phyloP scores from a whole-genome alignment of 2,329 filamentous ascomycete genomes.

The Mariannaea sp. region DNA sequence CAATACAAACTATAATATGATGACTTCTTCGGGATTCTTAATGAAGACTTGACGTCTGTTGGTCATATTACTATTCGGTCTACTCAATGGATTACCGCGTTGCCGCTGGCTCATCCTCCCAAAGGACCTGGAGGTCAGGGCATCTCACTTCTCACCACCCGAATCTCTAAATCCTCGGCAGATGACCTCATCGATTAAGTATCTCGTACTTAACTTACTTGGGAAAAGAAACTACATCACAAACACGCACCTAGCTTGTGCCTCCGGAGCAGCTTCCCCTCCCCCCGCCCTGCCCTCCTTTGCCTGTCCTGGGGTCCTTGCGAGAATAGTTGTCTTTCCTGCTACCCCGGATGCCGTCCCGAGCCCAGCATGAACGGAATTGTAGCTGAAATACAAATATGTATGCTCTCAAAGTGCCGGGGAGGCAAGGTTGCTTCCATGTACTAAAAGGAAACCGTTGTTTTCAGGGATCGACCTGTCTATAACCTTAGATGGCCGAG shows the following conservation, averaged over 20 bases:
- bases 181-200: constrained; percentile 23
- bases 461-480: constrained; percentile 13
- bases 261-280: background rate
- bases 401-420: no score
- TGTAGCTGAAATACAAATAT: no score
- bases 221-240: background rate
- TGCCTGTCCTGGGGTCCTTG: no score
- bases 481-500: background rate
- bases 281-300: no score
- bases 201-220: constrained; percentile 1
- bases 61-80: background rate
- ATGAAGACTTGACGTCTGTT: background rate
- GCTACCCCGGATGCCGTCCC: no score
- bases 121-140: constrained; percentile 8
- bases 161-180: background rate
- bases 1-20: background rate
- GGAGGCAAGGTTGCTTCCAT: no score
- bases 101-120: background rate
- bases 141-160: constrained; percentile 5
- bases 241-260: constrained; percentile 3
- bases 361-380: no score
- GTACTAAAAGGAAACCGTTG: no score
- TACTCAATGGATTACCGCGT: background rate
- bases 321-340: no score
- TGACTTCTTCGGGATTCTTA: background rate